Evolutionary conservation across 768 basidiomycete species (phyloP).

Genomic region (Hericium rajendrae): DNA sequence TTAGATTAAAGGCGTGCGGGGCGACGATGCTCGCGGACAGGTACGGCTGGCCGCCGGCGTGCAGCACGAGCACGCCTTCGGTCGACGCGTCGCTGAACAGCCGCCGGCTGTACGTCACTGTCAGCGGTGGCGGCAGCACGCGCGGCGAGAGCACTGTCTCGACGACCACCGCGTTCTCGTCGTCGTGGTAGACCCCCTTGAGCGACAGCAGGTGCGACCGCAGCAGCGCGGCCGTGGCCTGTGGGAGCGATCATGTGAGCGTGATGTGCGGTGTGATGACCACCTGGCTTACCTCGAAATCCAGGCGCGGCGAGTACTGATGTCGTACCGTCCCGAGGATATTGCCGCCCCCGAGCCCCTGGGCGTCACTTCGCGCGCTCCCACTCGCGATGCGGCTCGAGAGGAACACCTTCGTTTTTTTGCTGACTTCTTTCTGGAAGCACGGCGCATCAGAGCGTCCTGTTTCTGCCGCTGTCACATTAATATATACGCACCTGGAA

Average conservation of each 20-base stretch:
- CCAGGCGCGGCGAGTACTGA: conserved; percentile 60
- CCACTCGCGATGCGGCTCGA: conserved; percentile 25
- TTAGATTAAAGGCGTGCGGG: conserved; percentile 9
- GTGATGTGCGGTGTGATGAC: background rate
- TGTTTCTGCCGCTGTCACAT: background rate
- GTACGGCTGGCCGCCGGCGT: background rate
- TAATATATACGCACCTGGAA: conserved; percentile 29
- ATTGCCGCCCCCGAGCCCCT: background rate
- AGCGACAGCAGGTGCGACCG: conserved; percentile 5
- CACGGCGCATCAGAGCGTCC: background rate
- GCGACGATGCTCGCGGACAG: no score
- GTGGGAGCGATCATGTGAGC: background rate
- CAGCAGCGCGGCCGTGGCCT: conserved; percentile 18
- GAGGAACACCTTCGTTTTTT: conserved; percentile 34
- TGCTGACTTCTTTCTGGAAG: conserved; percentile 37
- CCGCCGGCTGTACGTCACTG: conserved; percentile 12
- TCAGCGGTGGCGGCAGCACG: conserved; percentile 9
- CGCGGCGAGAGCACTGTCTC: conserved; percentile 10
- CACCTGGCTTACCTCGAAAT: conserved; percentile 25
- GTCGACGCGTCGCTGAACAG: conserved; percentile 12
- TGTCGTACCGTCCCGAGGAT: conserved; percentile 65
- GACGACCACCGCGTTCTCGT: conserved; percentile 5
- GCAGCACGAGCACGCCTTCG: conserved; percentile 8
- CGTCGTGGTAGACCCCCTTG: conserved; percentile 4
- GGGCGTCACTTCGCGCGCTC: background rate